These are phyloP conservation scores for Knufia petricola DNA, from an alignment of 2,329 filamentous ascomycete species.

Conservation along the genomic window DNA sequence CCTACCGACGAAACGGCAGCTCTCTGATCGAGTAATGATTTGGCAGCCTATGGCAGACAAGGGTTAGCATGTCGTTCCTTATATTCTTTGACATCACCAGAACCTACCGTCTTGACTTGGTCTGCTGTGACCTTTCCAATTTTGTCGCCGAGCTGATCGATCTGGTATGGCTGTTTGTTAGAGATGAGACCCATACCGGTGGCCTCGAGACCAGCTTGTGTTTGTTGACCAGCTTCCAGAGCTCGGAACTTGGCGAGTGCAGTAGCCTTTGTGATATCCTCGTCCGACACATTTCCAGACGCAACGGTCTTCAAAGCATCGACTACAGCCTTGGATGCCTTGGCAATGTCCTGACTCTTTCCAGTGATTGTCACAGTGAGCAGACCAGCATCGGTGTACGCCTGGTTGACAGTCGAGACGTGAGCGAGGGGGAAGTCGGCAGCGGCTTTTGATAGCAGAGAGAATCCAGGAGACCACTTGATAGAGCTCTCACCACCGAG, in stretches of 20 bases:
- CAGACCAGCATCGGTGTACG: conserved; percentile 91
- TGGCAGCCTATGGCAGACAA: conserved; percentile 57
- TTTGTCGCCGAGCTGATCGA: conserved; percentile 66
- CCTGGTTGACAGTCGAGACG: conserved; percentile 64
- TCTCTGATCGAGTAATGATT: conserved; percentile 77
- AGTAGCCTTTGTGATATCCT: conserved; percentile 84
- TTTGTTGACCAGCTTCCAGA: conserved; percentile 69
- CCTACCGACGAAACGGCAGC: conserved; percentile 82
- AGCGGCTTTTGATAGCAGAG: conserved; percentile 71
- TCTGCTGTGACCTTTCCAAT: conserved; percentile 75
- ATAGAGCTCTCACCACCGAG: conserved; percentile 84
- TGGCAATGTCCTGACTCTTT: conserved; percentile 59
- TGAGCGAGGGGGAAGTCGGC: conserved; percentile 56
- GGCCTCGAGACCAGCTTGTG: conserved; percentile 66
- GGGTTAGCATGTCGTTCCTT: not conserved
- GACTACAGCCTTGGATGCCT: conserved; percentile 65
- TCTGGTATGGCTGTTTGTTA: conserved; percentile 72
- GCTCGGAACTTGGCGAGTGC: conserved; percentile 89
- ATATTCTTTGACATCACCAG: not conserved
- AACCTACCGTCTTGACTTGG: conserved; percentile 72
- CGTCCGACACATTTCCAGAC: conserved; percentile 63
- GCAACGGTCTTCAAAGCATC: conserved; percentile 75
- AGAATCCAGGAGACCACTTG: conserved; percentile 95
- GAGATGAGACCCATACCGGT: conserved; percentile 78
- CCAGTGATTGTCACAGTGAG: conserved; percentile 75